A percentile compares a stretch with the other conserved stretches of the same genome.
phyloP scores from a whole-genome alignment of 179 eudicot species.

The Beta corolliflora region DNA sequence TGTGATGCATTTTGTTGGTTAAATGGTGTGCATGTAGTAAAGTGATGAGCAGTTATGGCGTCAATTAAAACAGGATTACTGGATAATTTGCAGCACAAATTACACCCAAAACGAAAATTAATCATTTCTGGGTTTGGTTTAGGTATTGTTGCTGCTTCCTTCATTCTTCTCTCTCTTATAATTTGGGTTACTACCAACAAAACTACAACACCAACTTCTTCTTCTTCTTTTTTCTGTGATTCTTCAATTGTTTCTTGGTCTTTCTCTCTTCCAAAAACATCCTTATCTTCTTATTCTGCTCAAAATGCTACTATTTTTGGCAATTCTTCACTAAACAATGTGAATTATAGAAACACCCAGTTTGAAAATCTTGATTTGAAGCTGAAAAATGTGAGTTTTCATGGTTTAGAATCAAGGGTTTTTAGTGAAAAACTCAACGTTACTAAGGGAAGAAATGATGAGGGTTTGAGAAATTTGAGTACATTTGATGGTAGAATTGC shows the following conservation, averaged over 20 bases:
- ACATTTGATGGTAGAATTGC: conserved; percentile 8
- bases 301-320: conserved; percentile 23
- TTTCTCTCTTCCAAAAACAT: conserved; percentile 26
- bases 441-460: not conserved
- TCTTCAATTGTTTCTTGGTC: conserved; percentile 34
- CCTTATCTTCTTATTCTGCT: conserved; percentile 19
- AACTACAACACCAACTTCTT: conserved; percentile 18
- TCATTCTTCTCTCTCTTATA: conserved; percentile 39
- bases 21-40: conserved; percentile 34
- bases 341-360: not conserved
- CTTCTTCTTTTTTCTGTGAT: not conserved
- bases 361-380: conserved; percentile 34
- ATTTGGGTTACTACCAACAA: conserved; percentile 38
- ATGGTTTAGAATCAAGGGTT: conserved; percentile 20
- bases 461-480: conserved; percentile 16
- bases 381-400: conserved; percentile 44
- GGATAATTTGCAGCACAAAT: conserved; percentile 43
- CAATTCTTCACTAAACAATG: conserved; percentile 11
- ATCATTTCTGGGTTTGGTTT: conserved; percentile 53
- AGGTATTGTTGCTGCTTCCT: conserved; percentile 37
- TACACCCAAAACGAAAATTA: conserved; percentile 41
- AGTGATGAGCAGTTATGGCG: conserved; percentile 39
- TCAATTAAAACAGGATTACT: conserved; percentile 38
- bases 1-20: conserved; percentile 16
- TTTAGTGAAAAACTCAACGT: not conserved